phyloP scores from a whole-genome alignment of 2,329 filamentous ascomycete species.

The Stachybotrys chartarum region DNA sequence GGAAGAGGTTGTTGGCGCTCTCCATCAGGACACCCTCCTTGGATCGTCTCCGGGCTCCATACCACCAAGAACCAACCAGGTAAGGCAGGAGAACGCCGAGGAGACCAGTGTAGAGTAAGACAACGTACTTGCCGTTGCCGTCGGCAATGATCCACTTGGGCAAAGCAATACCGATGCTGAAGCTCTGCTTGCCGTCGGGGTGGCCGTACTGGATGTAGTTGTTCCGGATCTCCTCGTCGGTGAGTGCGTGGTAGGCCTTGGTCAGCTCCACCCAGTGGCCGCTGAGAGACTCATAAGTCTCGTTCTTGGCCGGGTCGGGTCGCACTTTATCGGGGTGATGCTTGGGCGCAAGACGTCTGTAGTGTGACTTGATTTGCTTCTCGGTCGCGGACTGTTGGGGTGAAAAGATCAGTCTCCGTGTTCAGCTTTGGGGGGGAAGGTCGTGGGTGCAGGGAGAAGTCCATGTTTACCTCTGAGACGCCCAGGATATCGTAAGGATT shows the following conservation, averaged over 20 bases:
- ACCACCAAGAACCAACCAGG: constrained; percentile 96
- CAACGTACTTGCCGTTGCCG: constrained; percentile 90
- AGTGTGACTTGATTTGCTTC: constrained; percentile 86
- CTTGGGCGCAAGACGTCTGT: constrained; percentile 77
- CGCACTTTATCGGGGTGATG: constrained; percentile 90
- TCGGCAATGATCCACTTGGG: constrained; percentile 89
- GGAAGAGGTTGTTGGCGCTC: constrained; percentile 91
- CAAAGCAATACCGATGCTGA: constrained; percentile 94
- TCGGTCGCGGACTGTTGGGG: constrained; percentile 63
- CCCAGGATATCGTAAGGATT: constrained; percentile 95
- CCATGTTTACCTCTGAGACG: constrained; percentile 61
- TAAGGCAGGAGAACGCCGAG: constrained; percentile 89
- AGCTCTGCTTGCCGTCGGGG: constrained; percentile 96
- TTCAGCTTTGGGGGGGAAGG: background rate
- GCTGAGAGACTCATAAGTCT: constrained; percentile 79
- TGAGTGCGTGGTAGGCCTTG: constrained; percentile 96
- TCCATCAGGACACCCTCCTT: constrained; percentile 91
- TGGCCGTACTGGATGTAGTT: constrained; percentile 96
- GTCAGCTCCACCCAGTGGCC: constrained; percentile 88
- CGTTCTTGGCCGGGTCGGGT: constrained; percentile 78
- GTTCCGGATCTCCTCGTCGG: constrained; percentile 93
- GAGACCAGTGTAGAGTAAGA: constrained; percentile 80
- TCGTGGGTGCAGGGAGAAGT: background rate
- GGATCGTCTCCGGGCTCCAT: constrained; percentile 86
- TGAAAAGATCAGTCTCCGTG: constrained; percentile 5